Evolutionary conservation across 2,329 filamentous ascomycete genomes (phyloP).

Genomic region (Fusarium setosum): DNA sequence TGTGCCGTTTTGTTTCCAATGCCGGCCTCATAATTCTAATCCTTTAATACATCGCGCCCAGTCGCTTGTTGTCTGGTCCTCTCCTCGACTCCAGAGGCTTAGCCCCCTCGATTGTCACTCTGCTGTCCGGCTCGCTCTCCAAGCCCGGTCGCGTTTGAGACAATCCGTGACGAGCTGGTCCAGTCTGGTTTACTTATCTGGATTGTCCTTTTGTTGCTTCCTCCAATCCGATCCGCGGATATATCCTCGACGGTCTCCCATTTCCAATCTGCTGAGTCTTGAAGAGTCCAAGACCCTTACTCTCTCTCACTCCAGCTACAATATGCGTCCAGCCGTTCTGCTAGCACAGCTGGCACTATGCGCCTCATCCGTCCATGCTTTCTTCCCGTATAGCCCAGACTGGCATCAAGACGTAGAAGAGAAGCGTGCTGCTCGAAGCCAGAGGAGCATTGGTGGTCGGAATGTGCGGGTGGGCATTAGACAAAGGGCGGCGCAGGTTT

Average conservation of each 20-base stretch:
- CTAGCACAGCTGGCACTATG: conserved; percentile 62
- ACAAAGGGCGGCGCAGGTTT: conserved; percentile 50
- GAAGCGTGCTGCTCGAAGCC: conserved; percentile 33
- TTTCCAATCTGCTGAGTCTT: neutral
- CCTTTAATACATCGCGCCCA: conserved; percentile 40
- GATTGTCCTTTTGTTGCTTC: conserved; percentile 11
- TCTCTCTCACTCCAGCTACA: conserved; percentile 30
- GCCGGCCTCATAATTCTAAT: conserved; percentile 47
- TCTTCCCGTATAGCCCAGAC: conserved; percentile 58
- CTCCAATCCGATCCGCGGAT: conserved; percentile 8
- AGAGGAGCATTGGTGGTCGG: conserved; percentile 33
- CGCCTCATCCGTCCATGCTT: conserved; percentile 58
- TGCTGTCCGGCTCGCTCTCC: conserved; percentile 6
- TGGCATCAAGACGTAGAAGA: conserved; percentile 48
- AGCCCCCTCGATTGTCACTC: conserved; percentile 7
- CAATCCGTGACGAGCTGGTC: conserved; percentile 34
- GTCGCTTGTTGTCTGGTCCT: conserved; percentile 14
- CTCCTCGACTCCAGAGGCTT: conserved; percentile 8
- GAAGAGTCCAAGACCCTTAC: conserved; percentile 10
- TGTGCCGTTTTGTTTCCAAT: conserved; percentile 38
- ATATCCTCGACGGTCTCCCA: conserved; percentile 19
- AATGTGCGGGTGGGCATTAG: conserved; percentile 56
- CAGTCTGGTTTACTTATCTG: conserved; percentile 21
- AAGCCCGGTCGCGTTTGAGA: conserved; percentile 30
- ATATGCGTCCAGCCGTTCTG: conserved; percentile 54